phyloP scores from a whole-genome alignment of 163 green algal genomes.

The Coccomyxa subellipsoidea region DNA sequence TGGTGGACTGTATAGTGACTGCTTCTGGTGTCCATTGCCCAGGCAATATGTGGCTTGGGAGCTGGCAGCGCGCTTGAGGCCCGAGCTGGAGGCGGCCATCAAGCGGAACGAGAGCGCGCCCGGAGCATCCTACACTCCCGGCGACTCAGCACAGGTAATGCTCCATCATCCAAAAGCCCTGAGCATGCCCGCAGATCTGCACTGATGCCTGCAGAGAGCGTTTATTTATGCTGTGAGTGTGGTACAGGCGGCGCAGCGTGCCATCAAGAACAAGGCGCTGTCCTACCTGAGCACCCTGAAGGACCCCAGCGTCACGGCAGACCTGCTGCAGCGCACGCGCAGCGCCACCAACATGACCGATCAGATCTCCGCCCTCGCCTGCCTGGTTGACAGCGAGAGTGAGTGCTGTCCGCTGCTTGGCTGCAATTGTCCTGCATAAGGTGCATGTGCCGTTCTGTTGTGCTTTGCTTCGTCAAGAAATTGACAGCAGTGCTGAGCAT shows the following conservation, averaged over 20 bases:
- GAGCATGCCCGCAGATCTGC: too few species aligned
- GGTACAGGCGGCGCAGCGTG: conserved; percentile 25
- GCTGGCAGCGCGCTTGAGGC: conserved; percentile 69
- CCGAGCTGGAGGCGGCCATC: conserved; percentile 71
- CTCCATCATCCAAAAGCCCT: too few species aligned
- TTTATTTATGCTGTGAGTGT: background rate
- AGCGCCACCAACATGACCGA: conserved; percentile 94
- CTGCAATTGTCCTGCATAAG: too few species aligned
- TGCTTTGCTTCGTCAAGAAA: too few species aligned
- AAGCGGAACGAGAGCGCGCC: conserved; percentile 59
- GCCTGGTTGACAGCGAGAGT: conserved; percentile 38
- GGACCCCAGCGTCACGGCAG: conserved; percentile 48
- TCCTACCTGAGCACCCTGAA: conserved; percentile 51
- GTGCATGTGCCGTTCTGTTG: too few species aligned
- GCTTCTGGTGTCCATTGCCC: conserved; percentile 5
- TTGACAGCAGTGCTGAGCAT: too few species aligned
- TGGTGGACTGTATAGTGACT: too few species aligned
- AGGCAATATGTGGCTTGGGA: conserved; percentile 63
- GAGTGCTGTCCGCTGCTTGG: background rate
- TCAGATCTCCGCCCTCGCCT: conserved; percentile 74
- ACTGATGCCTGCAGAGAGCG: too few species aligned
- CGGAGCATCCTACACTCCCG: conserved; percentile 48
- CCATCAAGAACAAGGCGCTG: conserved; percentile 61
- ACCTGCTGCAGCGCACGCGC: conserved; percentile 53
- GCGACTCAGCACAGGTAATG: conserved; percentile 3